Evolutionary conservation across 2,329 filamentous ascomycete species (phyloP), one percentile per base, ranked within the genome.

Genomic region (Drechslera avenae): DNA sequence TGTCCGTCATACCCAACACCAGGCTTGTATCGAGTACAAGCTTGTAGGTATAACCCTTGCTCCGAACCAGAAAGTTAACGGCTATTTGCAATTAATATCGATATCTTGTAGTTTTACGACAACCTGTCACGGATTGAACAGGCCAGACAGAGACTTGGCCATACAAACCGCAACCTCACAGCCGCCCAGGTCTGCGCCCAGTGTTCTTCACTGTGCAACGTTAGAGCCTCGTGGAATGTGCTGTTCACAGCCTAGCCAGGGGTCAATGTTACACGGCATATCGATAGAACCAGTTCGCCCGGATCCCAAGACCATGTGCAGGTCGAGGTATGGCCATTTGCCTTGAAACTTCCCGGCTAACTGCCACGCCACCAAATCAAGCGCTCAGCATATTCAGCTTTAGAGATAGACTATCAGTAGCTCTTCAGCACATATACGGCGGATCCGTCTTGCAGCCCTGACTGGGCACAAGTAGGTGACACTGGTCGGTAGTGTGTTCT

Each of bases 251-350:
- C 28, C 42, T 50, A 50, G 52, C 39, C 41, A 44, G 39, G 46
- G 47, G 40, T 32, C 42, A 40, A 54, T 36, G 57, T 63, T 39
- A 30, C 43, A 63, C 59, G 35, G 40, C 52, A 50, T 28, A 35
- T 21, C 32, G 39, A 46, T 26, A 39, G 30, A 32, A 33, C 28
- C 13, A 44, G n/a, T 48, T 42, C 14, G 35, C 28, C 33, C 37
- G 56, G 43, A 50, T 31, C 33, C 30, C 47, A 52, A 49, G 31
- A 45, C 48, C 32, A 32, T 51, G 43, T 21, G 39, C 33, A 34
- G 35, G 43, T 39, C 46, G 43, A 52, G 36, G 42, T 33, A 36
- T 34, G 7, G 43, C 26, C 40, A 37, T 42, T 48, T 28, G 23
- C 8, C 23, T 28, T 28, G 8, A 8, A 28, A 28, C 9, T 5